These are phyloP conservation scores for Fraxinus velutina DNA, from an alignment of 305 asterid genomes.

Conservation along the genomic window DNA sequence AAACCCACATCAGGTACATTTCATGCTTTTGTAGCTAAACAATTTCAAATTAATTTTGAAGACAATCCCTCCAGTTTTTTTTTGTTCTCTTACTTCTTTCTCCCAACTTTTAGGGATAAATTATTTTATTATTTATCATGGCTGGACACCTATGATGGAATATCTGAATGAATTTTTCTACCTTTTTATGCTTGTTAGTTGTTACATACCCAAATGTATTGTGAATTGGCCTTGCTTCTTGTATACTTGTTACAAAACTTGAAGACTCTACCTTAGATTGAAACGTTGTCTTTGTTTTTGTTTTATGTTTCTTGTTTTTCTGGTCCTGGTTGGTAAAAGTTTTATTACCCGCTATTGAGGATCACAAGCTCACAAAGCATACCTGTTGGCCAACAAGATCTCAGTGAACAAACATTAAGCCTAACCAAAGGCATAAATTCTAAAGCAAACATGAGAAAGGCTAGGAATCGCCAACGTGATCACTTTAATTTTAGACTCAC, in stretches of 20 bases:
- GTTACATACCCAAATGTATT: not conserved
- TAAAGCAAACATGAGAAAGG: not conserved
- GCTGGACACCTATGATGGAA: not conserved
- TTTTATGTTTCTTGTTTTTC: not conserved
- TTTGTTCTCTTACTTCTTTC: not conserved
- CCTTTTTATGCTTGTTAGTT: not conserved
- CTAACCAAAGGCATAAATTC: not conserved
- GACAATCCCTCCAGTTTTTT: constrained; percentile 13
- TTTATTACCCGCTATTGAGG: not conserved
- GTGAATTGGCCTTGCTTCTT: not conserved
- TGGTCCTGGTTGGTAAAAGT: not conserved
- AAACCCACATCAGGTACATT: constrained; percentile 86
- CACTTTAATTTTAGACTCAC: not conserved
- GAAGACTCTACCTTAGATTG: not conserved
- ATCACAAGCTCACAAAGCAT: not conserved
- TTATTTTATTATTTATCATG: not conserved
- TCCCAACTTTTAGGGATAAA: not conserved
- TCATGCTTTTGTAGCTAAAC: not conserved
- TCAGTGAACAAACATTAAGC: not conserved
- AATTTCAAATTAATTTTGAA: constrained; percentile 9
- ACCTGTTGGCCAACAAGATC: not conserved
- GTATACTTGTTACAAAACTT: not conserved
- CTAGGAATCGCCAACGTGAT: not conserved
- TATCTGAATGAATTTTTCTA: not conserved
- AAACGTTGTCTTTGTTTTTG: not conserved